A percentile compares a stretch with the other conserved stretches of the same genome.
Evolutionary conservation across 2,329 filamentous ascomycete species (phyloP).

Genomic region (Colletotrichum godetiae): DNA sequence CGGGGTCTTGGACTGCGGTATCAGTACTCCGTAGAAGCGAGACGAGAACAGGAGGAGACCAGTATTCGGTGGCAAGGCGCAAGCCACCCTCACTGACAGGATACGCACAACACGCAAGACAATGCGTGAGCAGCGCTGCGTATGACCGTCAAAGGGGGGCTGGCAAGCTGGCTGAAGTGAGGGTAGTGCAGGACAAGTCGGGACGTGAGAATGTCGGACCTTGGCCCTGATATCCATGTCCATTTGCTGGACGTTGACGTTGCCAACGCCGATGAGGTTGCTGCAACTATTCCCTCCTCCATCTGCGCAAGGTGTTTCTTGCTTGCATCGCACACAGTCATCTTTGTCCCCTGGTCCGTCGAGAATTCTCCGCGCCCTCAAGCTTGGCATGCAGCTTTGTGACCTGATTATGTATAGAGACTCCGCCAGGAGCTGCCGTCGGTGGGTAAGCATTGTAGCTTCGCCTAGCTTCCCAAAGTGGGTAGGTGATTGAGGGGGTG

Average conservation of each 20-base stretch:
- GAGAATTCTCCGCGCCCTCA: background rate
- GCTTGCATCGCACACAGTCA: background rate
- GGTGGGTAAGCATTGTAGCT: background rate
- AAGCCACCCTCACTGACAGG: background rate
- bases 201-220: background rate
- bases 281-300: background rate
- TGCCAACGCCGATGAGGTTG: background rate
- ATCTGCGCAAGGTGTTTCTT: background rate
- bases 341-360: background rate
- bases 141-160: background rate
- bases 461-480: conserved; percentile 6
- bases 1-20: background rate
- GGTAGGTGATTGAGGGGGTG: conserved; percentile 9
- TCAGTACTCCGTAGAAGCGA: background rate
- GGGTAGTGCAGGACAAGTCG: background rate
- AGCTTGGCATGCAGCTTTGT: conserved; percentile 20
- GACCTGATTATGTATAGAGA: conserved; percentile 8
- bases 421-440: background rate
- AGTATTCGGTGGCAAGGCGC: background rate
- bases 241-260: background rate
- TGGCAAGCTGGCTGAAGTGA: background rate
- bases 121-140: background rate
- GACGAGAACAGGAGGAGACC: background rate
- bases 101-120: background rate
- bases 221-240: background rate